Conservation (phyloP, 2,329 filamentous ascomycete species). For the Didymella arachidicola region DNA sequence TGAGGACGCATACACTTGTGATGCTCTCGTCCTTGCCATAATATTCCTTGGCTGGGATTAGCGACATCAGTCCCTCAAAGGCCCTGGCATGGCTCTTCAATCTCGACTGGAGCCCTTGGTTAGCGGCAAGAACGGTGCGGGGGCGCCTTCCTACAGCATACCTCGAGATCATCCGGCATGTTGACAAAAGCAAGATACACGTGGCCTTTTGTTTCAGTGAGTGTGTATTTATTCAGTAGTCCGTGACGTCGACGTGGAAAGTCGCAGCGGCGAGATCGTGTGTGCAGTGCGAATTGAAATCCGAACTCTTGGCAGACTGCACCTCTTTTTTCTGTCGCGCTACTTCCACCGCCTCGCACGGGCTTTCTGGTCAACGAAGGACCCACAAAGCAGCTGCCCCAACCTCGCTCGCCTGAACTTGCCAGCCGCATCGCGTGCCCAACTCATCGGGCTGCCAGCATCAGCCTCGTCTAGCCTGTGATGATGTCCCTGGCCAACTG, state of each 20-base stretch:
- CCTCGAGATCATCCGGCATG: conserved; percentile 55
- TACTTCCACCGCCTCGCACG: conserved; percentile 14
- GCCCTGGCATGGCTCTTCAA: conserved; percentile 70
- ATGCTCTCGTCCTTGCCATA: conserved; percentile 75
- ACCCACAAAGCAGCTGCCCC: conserved; percentile 1
- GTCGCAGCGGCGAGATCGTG: conserved; percentile 37
- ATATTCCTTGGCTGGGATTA: conserved; percentile 90
- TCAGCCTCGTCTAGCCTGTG: conserved; percentile 27
- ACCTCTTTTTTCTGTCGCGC: neutral
- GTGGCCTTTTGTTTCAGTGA: neutral
- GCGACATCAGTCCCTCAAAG: conserved; percentile 84
- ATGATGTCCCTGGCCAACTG: conserved; percentile 26
- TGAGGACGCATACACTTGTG: conserved; percentile 70
- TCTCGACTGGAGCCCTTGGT: conserved; percentile 56
- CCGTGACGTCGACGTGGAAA: conserved; percentile 19
- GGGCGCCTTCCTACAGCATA: conserved; percentile 36
- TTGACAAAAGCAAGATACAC: conserved; percentile 15
- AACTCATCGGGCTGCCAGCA: conserved; percentile 17
- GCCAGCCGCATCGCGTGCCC: conserved; percentile 19
- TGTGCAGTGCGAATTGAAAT: conserved; percentile 43
- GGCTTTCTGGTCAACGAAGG: conserved; percentile 9
- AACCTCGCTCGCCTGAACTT: conserved; percentile 7
- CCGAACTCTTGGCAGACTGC: conserved; percentile 23
- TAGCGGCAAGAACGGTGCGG: conserved; percentile 38
- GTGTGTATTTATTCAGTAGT: conserved; percentile 2